phyloP scores from a whole-genome alignment of 1,139 yeast species.

The Pichia kudriavzevii region DNA sequence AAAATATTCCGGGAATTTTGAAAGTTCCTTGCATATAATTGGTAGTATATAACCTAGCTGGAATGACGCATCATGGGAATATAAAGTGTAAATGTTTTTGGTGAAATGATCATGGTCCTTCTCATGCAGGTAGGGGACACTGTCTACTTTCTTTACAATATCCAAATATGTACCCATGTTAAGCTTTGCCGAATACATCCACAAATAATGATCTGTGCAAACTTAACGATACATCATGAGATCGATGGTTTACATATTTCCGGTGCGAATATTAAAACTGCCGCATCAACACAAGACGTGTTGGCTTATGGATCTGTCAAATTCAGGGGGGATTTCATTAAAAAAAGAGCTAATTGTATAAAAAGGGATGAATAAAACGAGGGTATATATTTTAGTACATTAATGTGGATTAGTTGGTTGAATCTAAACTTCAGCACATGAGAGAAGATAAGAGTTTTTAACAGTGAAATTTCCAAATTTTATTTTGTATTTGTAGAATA shows the following conservation, averaged over 20 bases:
- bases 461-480: slow-evolving; percentile 18
- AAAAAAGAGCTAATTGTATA: neutral
- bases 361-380: neutral
- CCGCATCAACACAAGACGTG: too few relatives aligned
- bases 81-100: slow-evolving; percentile 32
- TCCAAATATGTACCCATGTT: slow-evolving; percentile 22
- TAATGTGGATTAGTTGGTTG: neutral
- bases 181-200: too few relatives aligned
- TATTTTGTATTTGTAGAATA: slow-evolving; percentile 19
- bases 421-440: slow-evolving; percentile 9
- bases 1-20: slow-evolving; percentile 29
- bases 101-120: slow-evolving; percentile 18
- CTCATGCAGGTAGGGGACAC: slow-evolving; percentile 35
- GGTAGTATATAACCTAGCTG: slow-evolving; percentile 49
- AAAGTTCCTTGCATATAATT: slow-evolving; percentile 37
- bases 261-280: too few relatives aligned
- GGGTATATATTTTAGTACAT: neutral
- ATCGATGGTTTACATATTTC: too few relatives aligned
- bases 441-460: slow-evolving; percentile 19
- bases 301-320: neutral
- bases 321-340: neutral
- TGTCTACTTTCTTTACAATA: slow-evolving; percentile 41
- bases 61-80: slow-evolving; percentile 43
- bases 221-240: too few relatives aligned
- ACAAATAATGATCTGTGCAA: too few relatives aligned